These are phyloP conservation scores for Castanea crenata DNA, from an alignment of 306 rosid genomes.

Conservation along the genomic window DNA sequence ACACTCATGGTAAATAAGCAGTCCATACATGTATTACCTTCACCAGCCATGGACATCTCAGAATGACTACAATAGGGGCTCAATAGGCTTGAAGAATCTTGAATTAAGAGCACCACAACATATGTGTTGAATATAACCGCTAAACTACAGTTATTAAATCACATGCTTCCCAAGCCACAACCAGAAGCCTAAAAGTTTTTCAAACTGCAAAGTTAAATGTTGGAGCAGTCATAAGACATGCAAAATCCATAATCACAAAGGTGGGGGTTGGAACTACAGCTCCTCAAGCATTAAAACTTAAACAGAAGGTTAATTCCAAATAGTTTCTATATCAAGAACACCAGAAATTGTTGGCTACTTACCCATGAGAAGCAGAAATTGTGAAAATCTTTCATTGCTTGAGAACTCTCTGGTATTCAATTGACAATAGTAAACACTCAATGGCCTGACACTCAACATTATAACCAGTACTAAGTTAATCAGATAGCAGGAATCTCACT, in stretches of 20 bases:
- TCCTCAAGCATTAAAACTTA: neutral
- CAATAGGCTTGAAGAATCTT: neutral
- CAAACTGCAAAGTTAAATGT: neutral
- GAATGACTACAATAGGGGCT: neutral
- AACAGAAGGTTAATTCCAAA: neutral
- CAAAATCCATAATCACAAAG: neutral
- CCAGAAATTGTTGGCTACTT: neutral
- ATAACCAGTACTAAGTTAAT: neutral
- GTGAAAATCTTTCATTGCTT: neutral
- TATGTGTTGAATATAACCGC: too few relatives aligned
- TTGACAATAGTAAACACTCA: neutral
- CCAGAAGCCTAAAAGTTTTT: neutral
- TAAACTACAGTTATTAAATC: neutral
- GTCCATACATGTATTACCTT: neutral
- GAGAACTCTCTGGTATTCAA: neutral
- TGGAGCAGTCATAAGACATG: neutral
- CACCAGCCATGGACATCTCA: neutral
- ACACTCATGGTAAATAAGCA: neutral
- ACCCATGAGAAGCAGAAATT: neutral
- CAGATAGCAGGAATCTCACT: neutral
- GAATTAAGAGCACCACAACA: neutral
- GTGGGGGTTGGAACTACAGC: too few relatives aligned
- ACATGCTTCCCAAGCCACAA: neutral
- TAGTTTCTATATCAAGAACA: neutral
- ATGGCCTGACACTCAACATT: neutral